Conservation (phyloP, 176 grass and related monocot genomes). For the sorghum (Sorghum bicolor) region Sorghum_bicolor_NCBIv3 NC_012870.2:78495001-78495500, state of each 20-base stretch:
- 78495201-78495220: constrained; percentile 54
- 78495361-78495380: constrained; percentile 91
- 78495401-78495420: constrained; percentile 54
- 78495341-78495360: constrained; percentile 80
- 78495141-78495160: constrained; percentile 60
- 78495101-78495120: constrained; percentile 52
- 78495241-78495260: constrained; percentile 67
- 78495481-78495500: constrained; percentile 76
- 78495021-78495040: constrained; percentile 77
- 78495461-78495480: constrained; percentile 63
- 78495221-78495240: constrained; percentile 68
- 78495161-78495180: not conserved
- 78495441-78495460: constrained; percentile 79
- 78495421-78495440: constrained; percentile 47
- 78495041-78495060: constrained; percentile 56
- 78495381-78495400: constrained; percentile 67
- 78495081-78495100: constrained; percentile 57
- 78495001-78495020: constrained; percentile 37
- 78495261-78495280: constrained; percentile 52
- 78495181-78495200: not conserved
- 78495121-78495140: constrained; percentile 50
- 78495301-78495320: constrained; percentile 66
- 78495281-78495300: constrained; percentile 30
- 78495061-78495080: constrained; percentile 81
- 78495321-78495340: constrained; percentile 73